A percentile compares a stretch with the other conserved stretches of the same genome.
These are phyloP conservation scores for Mucor racemosus DNA, from an alignment of 371 early-diverging fungal genomes.

Conservation along the genomic window DNA sequence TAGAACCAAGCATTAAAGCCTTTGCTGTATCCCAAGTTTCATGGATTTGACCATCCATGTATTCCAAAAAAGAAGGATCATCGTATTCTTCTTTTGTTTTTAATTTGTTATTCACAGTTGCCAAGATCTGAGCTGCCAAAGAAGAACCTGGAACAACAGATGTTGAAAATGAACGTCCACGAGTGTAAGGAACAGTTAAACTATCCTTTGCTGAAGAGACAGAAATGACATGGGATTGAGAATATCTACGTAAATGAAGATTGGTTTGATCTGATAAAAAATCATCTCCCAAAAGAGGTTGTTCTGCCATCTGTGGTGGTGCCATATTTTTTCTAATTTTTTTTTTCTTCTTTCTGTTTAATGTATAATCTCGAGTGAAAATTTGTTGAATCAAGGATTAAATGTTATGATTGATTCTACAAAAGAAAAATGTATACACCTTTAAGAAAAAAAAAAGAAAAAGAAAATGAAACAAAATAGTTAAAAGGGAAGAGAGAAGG, in stretches of 20 bases:
- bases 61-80: constrained; percentile 39
- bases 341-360: not conserved
- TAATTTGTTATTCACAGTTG: constrained; percentile 45
- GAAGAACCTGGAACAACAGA: constrained; percentile 31
- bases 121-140: constrained; percentile 43
- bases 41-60: constrained; percentile 48
- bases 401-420: not conserved
- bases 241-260: constrained; percentile 28
- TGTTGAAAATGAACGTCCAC: constrained; percentile 29
- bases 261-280: constrained; percentile 12
- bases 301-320: constrained; percentile 25
- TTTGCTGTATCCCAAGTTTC: constrained; percentile 60
- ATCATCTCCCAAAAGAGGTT: constrained; percentile 15
- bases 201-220: constrained; percentile 24
- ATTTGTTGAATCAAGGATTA: not conserved
- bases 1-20: constrained; percentile 63
- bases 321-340: constrained; percentile 12
- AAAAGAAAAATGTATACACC: not conserved
- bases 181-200: constrained; percentile 25
- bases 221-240: constrained; percentile 31
- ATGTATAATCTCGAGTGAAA: not conserved
- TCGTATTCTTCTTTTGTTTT: constrained; percentile 22
- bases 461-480: not conserved
- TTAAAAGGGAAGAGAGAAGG: not conserved
- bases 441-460: not conserved